Evolutionary conservation across 2,329 filamentous ascomycete species (phyloP).

Genomic region (Akanthomyces uredinophilus): DNA sequence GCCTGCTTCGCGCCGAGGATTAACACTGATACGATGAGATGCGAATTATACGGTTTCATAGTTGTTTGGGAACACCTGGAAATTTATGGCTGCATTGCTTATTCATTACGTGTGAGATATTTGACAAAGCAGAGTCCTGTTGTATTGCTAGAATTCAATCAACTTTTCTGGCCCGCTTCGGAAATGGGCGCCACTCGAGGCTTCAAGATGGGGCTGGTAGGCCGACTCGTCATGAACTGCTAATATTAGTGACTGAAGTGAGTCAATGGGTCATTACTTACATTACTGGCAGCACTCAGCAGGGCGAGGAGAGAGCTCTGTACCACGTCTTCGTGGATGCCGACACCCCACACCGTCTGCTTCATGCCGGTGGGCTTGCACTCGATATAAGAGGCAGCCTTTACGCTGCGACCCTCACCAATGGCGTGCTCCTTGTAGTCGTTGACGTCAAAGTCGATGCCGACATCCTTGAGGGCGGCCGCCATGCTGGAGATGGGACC

Average conservation of each 20-base stretch:
- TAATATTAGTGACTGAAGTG: background rate
- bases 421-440: constrained; percentile 98
- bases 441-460: constrained; percentile 82
- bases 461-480: constrained; percentile 70
- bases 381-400: constrained; percentile 94
- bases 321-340: constrained; percentile 87
- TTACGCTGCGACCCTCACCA: constrained; percentile 72
- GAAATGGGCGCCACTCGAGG: constrained; percentile 8
- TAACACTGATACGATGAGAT: background rate
- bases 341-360: constrained; percentile 81
- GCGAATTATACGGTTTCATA: background rate
- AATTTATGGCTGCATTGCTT: background rate
- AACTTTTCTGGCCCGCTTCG: background rate
- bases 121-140: background rate
- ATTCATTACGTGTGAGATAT: background rate
- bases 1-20: constrained; percentile 20
- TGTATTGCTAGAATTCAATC: constrained; percentile 6
- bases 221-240: constrained; percentile 9
- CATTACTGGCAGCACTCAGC: constrained; percentile 78
- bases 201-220: constrained; percentile 3
- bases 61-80: background rate
- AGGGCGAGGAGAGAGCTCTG: constrained; percentile 84
- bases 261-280: constrained; percentile 46
- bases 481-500: constrained; percentile 87
- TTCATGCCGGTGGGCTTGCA: constrained; percentile 65